Conservation (phyloP, 176 grass and related monocot genomes). For the Canna indica region DNA sequence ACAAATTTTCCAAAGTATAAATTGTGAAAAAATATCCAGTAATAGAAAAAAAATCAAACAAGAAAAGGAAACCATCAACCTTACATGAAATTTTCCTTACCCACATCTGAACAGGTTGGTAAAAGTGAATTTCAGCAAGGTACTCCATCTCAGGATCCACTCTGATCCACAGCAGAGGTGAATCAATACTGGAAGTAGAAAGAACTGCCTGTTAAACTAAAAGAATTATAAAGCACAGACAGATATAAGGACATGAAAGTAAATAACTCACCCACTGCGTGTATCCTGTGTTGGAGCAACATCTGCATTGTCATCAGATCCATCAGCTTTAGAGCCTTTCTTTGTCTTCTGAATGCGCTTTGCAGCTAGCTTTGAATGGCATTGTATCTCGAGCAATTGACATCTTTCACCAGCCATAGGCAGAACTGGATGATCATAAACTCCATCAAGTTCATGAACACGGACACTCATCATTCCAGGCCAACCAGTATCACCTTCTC, state of each 20-base stretch:
- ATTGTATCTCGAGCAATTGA: slow-evolving; percentile 88
- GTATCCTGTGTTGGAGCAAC: slow-evolving; percentile 57
- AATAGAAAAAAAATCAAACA: not conserved
- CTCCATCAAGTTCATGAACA: slow-evolving; percentile 83
- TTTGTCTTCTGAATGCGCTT: slow-evolving; percentile 84
- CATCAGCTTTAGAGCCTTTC: slow-evolving; percentile 70
- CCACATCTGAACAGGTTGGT: slow-evolving; percentile 98
- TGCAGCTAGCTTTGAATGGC: slow-evolving; percentile 78
- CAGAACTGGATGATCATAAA: slow-evolving; percentile 84
- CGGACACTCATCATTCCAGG: slow-evolving; percentile 97
- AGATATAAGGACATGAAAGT: not conserved
- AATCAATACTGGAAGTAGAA: slow-evolving; percentile 53
- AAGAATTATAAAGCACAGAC: slow-evolving; percentile 4
- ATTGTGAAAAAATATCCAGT: not conserved
- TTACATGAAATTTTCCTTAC: slow-evolving; percentile 28
- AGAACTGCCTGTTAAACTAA: not conserved
- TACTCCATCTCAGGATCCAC: slow-evolving; percentile 97
- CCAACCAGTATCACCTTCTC: slow-evolving; percentile 71
- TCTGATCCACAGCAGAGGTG: slow-evolving; percentile 90
- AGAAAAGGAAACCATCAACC: not conserved
- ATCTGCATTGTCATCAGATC: slow-evolving; percentile 91
- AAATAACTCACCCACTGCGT: slow-evolving; percentile 52
- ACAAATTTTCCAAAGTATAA: not conserved
- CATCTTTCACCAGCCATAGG: slow-evolving; percentile 83
- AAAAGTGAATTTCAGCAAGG: slow-evolving; percentile 91